Evolutionary conservation across 2,329 filamentous ascomycete species (phyloP).

Genomic region (Proliferodiscus dingleyae): DNA sequence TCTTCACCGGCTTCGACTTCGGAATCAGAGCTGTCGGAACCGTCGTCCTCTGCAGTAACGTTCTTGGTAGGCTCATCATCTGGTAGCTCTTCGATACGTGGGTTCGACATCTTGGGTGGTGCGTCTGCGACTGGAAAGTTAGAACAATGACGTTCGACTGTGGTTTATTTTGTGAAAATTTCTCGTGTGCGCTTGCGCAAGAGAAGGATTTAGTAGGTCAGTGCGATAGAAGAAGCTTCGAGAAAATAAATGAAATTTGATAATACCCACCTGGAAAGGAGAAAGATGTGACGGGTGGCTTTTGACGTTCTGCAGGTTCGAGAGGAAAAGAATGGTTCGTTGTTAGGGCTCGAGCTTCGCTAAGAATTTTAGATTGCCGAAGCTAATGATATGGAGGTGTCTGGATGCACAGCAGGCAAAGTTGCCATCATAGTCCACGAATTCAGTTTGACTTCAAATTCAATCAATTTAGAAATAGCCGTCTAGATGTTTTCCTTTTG

Average conservation of each 20-base stretch:
- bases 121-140: constrained; percentile 27
- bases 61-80: constrained; percentile 86
- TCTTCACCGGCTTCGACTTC: constrained; percentile 66
- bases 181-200: constrained; percentile 22
- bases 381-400: no score
- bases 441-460: no score
- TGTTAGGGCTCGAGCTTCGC: constrained; percentile 23
- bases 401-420: no score
- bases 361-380: constrained; percentile 17
- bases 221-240: no score
- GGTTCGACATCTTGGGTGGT: constrained; percentile 80
- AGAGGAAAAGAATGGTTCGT: constrained; percentile 7
- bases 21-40: constrained; percentile 65
- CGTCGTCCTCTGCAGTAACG: constrained; percentile 68
- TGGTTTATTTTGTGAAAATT: constrained; percentile 21
- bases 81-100: constrained; percentile 94
- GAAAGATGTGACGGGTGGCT: constrained; percentile 7
- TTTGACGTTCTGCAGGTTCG: constrained; percentile 8
- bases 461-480: no score
- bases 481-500: no score
- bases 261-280: constrained; percentile 5
- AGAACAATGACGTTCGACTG: constrained; percentile 17
- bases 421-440: no score
- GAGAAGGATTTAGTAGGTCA: no score
- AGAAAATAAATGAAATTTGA: neutral